These are phyloP conservation scores for Ophiostoma himal-ulmi DNA, from an alignment of 2,329 filamentous ascomycete genomes.

Conservation along the genomic window DNA sequence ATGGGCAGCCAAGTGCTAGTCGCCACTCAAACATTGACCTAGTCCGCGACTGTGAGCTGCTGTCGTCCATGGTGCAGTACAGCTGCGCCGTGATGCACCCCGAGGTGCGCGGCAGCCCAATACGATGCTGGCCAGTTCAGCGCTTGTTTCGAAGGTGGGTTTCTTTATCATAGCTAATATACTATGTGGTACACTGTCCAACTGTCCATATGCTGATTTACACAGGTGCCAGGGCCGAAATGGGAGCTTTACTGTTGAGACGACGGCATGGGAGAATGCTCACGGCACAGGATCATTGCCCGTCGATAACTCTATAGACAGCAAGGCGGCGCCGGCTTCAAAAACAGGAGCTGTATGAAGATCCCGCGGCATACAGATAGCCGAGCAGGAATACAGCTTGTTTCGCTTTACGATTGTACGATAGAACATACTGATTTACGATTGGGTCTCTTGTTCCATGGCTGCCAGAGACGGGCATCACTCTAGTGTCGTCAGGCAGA, in stretches of 20 bases:
- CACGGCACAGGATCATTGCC: not conserved
- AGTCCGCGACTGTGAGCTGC: slow-evolving; percentile 46
- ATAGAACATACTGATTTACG: not conserved
- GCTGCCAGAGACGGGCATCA: not conserved
- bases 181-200: not conserved
- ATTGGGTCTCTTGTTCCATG: not conserved
- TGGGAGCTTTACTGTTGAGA: slow-evolving; percentile 56
- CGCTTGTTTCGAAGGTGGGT: slow-evolving; percentile 56
- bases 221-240: slow-evolving; percentile 53
- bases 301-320: not conserved
- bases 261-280: slow-evolving; percentile 54
- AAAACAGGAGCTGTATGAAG: not conserved
- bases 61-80: slow-evolving; percentile 54
- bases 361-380: not conserved
- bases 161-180: not conserved
- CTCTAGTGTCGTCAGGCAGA: not conserved
- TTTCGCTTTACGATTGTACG: not conserved
- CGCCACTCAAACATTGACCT: slow-evolving; percentile 42
- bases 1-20: not conserved
- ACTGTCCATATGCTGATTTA: not conserved
- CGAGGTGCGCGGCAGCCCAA: slow-evolving; percentile 40
- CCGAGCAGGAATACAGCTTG: not conserved
- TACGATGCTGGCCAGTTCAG: slow-evolving; percentile 53
- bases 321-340: not conserved
- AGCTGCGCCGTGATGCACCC: slow-evolving; percentile 51